Percentiles rank a stretch among this genome's conserved stretches.
These are phyloP conservation scores for Triticum monococcum DNA, from an alignment of 176 grass and related monocot species.

Conservation along the genomic window DNA sequence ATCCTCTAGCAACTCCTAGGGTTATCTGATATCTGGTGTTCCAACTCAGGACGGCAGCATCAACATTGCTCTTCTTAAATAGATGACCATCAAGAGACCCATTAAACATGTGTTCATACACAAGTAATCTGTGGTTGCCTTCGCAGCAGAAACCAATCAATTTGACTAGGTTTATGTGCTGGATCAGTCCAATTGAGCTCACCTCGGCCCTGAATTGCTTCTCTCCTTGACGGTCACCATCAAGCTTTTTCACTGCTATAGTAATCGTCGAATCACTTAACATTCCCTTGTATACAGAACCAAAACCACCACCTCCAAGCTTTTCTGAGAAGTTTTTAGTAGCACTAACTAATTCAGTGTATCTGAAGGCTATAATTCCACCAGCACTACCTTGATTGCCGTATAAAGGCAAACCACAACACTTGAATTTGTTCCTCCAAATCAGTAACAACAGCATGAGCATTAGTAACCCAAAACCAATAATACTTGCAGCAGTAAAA, in stretches of 20 bases:
- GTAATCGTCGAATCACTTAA: background rate
- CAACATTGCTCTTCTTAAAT: background rate
- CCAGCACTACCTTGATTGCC: background rate
- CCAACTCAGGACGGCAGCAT: background rate
- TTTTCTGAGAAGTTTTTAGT: background rate
- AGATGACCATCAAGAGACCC: conserved; percentile 1
- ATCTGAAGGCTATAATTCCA: background rate
- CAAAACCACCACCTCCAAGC: background rate
- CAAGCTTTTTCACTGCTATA: conserved; percentile 1
- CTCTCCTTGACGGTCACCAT: background rate
- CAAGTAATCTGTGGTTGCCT: background rate
- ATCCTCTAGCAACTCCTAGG: conserved; percentile 6
- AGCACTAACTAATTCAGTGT: background rate
- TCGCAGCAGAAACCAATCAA: background rate
- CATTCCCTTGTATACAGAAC: background rate
- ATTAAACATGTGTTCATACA: background rate
- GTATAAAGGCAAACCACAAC: background rate
- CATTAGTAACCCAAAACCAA: background rate
- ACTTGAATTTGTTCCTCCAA: background rate
- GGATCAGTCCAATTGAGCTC: background rate
- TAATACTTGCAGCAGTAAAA: background rate
- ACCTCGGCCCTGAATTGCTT: background rate
- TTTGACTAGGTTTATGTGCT: background rate
- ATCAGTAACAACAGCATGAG: background rate
- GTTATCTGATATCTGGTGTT: background rate